Base-by-base conservation (phyloP, 2,329 filamentous ascomycete species). In the Cordyceps tenuipes region DNA sequence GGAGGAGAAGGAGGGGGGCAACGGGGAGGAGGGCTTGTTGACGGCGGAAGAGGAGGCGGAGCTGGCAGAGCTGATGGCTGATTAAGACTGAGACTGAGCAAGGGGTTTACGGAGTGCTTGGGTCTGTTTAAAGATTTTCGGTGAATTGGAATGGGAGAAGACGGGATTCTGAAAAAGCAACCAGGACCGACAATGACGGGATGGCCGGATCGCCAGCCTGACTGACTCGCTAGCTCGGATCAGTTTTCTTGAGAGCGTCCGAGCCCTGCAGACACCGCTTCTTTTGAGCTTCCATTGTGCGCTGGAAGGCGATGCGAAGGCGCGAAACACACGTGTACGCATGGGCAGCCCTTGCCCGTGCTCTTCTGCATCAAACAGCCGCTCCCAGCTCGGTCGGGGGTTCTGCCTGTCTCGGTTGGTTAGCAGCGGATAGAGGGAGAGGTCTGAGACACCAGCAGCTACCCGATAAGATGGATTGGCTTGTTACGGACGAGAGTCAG, bases 31-130 rank as follows among this genome's bases (percentile, higher is more conserved):
- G 61, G 41, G 72, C 39, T 62, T 86, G 68, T 76, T 97, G 73
- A 96, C 91, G 5, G 88, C 84, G 13, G 93, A 97, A 66, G 94
- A 99, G 72, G 93, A 97, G 73, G 87, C 89, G 5, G 94, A 97
- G 72, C 78, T 99, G 64, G 92, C 91, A 15, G 94, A 92, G 64
- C 75, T 99, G 70, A 90, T 99, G 90, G 90, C 87, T 63, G 86
- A 90, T 63, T 81, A 72, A 29, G 7, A 29, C 5, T 7, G 29
- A 29, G 7, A 29, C 23, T 3, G 26, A 29, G 26, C 3, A 29
- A 29, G 7, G 5, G n/a, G 13, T 19, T 13, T 26, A 9, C 7
- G 12, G 12, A 23, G 50, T 17, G 9, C 23, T 23, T n/a, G n/a
- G 23, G 23, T 23, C 23, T 23, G 23, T 23, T 23, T 4, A 23